Conservation (phyloP, 345 rosid species). For the Eucalyptus dawsonii region DNA sequence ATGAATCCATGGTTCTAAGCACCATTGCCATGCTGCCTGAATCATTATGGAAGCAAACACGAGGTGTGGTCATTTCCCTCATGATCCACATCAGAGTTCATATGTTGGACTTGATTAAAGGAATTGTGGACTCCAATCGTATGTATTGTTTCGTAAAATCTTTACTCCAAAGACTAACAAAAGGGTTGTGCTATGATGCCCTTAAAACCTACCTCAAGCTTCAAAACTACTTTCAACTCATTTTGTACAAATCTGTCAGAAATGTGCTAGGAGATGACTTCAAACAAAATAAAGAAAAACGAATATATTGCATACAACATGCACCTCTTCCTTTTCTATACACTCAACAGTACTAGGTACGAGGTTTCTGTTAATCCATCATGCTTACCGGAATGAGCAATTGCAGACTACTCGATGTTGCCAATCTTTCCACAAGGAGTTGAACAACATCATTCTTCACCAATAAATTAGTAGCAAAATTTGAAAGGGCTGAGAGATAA, state of each 20-base stretch:
- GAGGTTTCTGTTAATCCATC: background rate
- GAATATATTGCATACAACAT: background rate
- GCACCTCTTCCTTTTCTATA: background rate
- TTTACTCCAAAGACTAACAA: background rate
- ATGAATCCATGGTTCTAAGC: background rate
- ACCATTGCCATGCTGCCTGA: background rate
- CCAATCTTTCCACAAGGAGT: slow-evolving; percentile 74
- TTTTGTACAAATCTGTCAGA: background rate
- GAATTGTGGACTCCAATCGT: background rate
- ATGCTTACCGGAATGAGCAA: slow-evolving; percentile 77
- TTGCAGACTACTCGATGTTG: slow-evolving; percentile 67
- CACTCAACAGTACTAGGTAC: background rate
- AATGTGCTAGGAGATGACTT: background rate
- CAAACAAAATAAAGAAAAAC: background rate
- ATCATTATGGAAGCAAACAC: background rate
- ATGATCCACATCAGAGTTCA: background rate
- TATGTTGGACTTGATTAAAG: background rate
- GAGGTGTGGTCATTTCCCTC: background rate
- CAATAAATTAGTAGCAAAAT: slow-evolving; percentile 55
- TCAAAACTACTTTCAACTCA: background rate
- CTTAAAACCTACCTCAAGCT: background rate
- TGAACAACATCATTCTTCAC: slow-evolving; percentile 63
- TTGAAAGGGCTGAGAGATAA: slow-evolving; percentile 95
- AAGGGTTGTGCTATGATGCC: background rate
- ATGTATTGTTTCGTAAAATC: background rate